phyloP scores from a whole-genome alignment of 2,329 filamentous ascomycete species.

The Emmonsiellopsis sp. region DNA sequence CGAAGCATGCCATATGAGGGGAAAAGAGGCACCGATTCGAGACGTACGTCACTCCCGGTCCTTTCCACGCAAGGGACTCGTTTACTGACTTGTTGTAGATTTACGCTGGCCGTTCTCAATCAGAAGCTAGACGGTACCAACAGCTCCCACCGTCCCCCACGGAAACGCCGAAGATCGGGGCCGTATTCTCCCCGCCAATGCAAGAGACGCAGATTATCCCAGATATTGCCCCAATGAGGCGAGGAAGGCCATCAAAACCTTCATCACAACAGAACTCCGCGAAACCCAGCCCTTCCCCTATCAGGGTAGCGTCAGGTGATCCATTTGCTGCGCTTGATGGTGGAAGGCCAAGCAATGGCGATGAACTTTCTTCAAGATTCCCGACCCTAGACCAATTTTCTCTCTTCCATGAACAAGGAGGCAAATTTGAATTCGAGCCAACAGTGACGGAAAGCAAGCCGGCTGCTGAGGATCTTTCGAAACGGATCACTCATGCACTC shows the following conservation, averaged over 20 bases:
- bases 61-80: not conserved
- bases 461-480: slow-evolving; percentile 47
- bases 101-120: slow-evolving; percentile 55
- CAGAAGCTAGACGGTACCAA: slow-evolving; percentile 54
- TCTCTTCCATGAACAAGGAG: slow-evolving; percentile 71
- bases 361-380: slow-evolving; percentile 78
- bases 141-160: slow-evolving; percentile 49
- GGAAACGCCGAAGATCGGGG: slow-evolving; percentile 59
- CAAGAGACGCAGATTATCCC: slow-evolving; percentile 67
- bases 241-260: slow-evolving; percentile 61
- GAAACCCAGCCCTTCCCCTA: slow-evolving; percentile 59
- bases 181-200: slow-evolving; percentile 68
- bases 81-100: slow-evolving; percentile 44
- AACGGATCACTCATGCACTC: slow-evolving; percentile 64
- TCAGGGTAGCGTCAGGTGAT: slow-evolving; percentile 61
- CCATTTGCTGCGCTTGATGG: slow-evolving; percentile 87
- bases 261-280: slow-evolving; percentile 38
- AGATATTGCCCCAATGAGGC: slow-evolving; percentile 86
- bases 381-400: slow-evolving; percentile 91
- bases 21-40: slow-evolving; percentile 74
- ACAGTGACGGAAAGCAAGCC: slow-evolving; percentile 37
- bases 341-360: slow-evolving; percentile 48
- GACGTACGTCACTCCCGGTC: slow-evolving; percentile 55
- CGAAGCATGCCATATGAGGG: slow-evolving; percentile 82
- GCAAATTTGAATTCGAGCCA: slow-evolving; percentile 74